Evolutionary conservation across 768 basidiomycete species (phyloP).

Genomic region (Harrya chromipes): DNA sequence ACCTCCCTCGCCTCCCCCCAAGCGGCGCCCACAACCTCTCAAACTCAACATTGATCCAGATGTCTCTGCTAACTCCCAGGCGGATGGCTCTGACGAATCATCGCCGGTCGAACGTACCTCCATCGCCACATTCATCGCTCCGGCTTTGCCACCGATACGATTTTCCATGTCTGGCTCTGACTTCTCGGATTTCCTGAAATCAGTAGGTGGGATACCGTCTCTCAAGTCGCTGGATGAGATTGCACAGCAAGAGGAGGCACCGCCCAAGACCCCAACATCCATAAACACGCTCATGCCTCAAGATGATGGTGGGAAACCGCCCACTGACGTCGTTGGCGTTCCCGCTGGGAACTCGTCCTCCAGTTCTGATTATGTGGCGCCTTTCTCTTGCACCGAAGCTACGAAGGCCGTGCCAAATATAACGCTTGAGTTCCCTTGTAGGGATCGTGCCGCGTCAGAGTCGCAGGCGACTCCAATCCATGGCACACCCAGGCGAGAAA

Average conservation of each 20-base stretch:
- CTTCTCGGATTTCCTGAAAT: constrained; percentile 70
- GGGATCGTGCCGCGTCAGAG: constrained; percentile 33
- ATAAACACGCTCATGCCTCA: constrained; percentile 13
- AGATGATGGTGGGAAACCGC: not conserved
- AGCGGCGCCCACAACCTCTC: constrained; percentile 33
- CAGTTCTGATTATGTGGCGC: not conserved
- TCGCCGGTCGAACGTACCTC: constrained; percentile 66
- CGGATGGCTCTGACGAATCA: constrained; percentile 51
- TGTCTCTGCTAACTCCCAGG: constrained; percentile 21
- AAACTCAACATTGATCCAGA: constrained; percentile 23
- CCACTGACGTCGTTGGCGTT: not conserved
- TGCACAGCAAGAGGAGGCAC: constrained; percentile 40
- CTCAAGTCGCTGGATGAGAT: constrained; percentile 47
- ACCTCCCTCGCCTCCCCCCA: constrained; percentile 47
- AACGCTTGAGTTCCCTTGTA: constrained; percentile 11
- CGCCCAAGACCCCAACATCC: constrained; percentile 20
- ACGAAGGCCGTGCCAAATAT: constrained; percentile 13
- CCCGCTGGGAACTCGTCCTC: constrained; percentile 1
- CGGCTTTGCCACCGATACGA: constrained; percentile 86
- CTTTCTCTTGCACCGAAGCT: constrained; percentile 5
- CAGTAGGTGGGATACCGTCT: constrained; percentile 50
- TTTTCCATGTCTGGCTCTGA: constrained; percentile 83
- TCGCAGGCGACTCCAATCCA: constrained; percentile 21
- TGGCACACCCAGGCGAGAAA: constrained; percentile 14
- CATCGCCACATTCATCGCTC: constrained; percentile 77